A percentile compares a stretch with the other conserved stretches of the same genome.
Conservation (phyloP, 2,329 filamentous ascomycete species). For the Aspergillus texensis region DNA sequence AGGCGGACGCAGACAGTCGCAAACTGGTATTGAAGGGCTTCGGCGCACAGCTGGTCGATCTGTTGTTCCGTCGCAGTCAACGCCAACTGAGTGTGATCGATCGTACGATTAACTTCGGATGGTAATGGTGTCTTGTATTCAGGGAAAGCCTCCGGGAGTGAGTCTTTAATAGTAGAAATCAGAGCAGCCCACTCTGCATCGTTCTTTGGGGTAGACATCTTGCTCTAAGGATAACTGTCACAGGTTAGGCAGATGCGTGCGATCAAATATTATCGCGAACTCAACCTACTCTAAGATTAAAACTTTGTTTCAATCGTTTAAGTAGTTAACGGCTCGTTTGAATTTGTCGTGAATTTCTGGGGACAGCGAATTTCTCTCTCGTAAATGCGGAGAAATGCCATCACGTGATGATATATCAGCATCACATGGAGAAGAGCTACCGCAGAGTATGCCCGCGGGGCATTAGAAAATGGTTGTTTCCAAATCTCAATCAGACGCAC, state of each 20-base stretch:
- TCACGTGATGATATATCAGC: conserved; percentile 8
- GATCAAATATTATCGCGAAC: neutral
- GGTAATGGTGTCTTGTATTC: conserved; percentile 29
- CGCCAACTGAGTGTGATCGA: conserved; percentile 48
- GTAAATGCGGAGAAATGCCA: conserved; percentile 13
- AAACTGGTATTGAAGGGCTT: conserved; percentile 51
- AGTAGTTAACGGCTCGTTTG: neutral
- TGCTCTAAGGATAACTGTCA: neutral
- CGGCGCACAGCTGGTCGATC: conserved; percentile 58
- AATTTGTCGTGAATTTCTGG: neutral
- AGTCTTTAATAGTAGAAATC: conserved; percentile 30
- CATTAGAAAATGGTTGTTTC: neutral
- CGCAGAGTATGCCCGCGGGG: neutral
- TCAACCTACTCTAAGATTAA: neutral
- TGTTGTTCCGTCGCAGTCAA: conserved; percentile 49
- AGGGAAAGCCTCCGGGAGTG: conserved; percentile 27
- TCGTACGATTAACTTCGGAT: conserved; percentile 35
- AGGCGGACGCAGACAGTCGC: conserved; percentile 61
- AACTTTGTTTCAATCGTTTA: neutral
- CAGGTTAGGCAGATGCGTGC: neutral
- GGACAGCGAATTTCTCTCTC: neutral
- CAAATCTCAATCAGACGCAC: neutral
- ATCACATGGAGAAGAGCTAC: neutral
- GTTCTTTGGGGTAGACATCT: conserved; percentile 31
- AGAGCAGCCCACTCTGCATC: conserved; percentile 38